These are phyloP conservation scores for Orbilia quercus DNA, from an alignment of 2,329 filamentous ascomycete species.

Conservation along the genomic window DNA sequence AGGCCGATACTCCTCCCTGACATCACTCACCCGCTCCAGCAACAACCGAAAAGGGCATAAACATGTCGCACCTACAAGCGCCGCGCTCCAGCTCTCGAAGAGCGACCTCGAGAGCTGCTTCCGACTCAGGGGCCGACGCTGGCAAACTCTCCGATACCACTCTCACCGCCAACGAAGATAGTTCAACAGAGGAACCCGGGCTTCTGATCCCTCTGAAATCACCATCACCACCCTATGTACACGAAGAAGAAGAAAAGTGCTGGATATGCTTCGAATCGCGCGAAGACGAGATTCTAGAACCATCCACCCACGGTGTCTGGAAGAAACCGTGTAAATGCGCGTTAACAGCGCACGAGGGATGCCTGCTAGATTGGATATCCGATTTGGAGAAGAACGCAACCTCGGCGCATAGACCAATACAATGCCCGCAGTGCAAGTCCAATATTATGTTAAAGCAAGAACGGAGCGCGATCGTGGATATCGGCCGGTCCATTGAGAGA, in stretches of 20 bases:
- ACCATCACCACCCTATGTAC: conserved; percentile 27
- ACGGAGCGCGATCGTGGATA: conserved; percentile 76
- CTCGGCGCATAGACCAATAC: conserved; percentile 69
- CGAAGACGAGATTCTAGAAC: conserved; percentile 70
- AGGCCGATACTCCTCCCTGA: conserved; percentile 6
- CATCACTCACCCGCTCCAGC: background rate
- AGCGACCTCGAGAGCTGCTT: conserved; percentile 11
- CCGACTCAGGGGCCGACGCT: conserved; percentile 40
- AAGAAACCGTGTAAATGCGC: conserved; percentile 90
- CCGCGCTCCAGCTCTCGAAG: conserved; percentile 35
- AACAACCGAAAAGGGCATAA: background rate
- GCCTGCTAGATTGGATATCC: conserved; percentile 91
- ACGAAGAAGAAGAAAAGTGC: conserved; percentile 65
- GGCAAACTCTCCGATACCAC: conserved; percentile 42
- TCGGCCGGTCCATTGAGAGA: conserved; percentile 71
- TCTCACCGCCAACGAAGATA: conserved; percentile 43
- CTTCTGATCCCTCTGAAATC: conserved; percentile 48
- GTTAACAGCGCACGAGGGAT: conserved; percentile 88
- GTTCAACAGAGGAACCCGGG: conserved; percentile 45
- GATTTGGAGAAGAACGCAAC: conserved; percentile 69
- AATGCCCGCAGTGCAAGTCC: conserved; percentile 89
- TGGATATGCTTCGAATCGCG: conserved; percentile 78
- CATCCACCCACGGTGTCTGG: conserved; percentile 72
- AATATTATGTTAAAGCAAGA: conserved; percentile 81
- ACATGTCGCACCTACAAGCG: conserved; percentile 53